Evolutionary conservation across 306 rosid genomes (phyloP).

Genomic region (Vicia sativa): DNA sequence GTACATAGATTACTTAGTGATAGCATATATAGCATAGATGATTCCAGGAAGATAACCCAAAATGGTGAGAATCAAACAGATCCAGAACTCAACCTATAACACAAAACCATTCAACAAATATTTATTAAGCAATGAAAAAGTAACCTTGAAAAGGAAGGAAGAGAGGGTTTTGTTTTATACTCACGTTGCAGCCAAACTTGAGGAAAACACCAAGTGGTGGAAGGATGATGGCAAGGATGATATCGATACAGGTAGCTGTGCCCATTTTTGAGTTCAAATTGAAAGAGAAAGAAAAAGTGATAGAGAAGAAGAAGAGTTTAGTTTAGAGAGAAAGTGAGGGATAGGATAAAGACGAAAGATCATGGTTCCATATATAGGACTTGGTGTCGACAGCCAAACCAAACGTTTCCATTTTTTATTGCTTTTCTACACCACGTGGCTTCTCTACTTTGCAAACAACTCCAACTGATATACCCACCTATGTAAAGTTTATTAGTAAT

Average conservation of each 20-base stretch:
- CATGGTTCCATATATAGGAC: background rate
- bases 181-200: constrained; percentile 72
- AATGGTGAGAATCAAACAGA: constrained; percentile 71
- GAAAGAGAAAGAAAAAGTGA: background rate
- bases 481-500: no score
- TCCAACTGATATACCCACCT: background rate
- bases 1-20: constrained; percentile 58
- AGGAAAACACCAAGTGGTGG: constrained; percentile 96
- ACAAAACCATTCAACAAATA: background rate
- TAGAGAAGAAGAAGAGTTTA: background rate
- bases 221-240: constrained; percentile 76
- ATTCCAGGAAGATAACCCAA: constrained; percentile 80
- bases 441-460: background rate
- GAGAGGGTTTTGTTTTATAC: background rate
- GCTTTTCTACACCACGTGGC: background rate
- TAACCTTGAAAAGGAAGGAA: background rate
- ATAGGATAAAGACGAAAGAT: background rate
- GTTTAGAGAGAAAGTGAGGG: background rate
- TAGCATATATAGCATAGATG: constrained; percentile 69
- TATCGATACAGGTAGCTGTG: constrained; percentile 59
- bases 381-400: background rate
- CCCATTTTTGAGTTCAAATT: constrained; percentile 11
- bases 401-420: background rate
- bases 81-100: constrained; percentile 85
- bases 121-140: background rate